Evolutionary conservation across 2,329 filamentous ascomycete genomes (phyloP).

Genomic region (Aspergillus puulaauensis): DNA sequence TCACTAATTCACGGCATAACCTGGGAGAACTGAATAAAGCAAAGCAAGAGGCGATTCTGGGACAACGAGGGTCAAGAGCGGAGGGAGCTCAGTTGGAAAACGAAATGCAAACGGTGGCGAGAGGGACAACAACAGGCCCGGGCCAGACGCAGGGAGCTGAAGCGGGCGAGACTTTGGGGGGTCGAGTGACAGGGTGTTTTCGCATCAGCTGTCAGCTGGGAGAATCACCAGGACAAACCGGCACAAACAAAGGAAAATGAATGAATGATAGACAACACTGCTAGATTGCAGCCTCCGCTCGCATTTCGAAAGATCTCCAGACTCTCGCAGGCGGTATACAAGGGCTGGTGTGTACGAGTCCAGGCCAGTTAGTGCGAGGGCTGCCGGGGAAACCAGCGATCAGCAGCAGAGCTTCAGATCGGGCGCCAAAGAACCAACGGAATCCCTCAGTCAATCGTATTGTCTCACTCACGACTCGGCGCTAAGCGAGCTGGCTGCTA

Average conservation of each 20-base stretch:
- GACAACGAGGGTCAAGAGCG: background rate
- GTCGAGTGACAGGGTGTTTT: slow-evolving; percentile 2
- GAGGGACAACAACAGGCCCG: background rate
- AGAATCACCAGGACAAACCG: slow-evolving; percentile 5
- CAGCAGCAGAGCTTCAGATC: slow-evolving; percentile 10
- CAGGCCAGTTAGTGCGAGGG: slow-evolving; percentile 10
- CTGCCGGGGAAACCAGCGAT: slow-evolving; percentile 18
- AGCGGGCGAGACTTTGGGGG: background rate
- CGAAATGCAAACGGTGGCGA: background rate
- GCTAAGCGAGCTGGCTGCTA: background rate
- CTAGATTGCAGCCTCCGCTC: background rate
- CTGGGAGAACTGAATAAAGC: background rate
- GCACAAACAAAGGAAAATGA: background rate
- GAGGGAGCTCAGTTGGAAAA: background rate
- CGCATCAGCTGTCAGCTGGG: slow-evolving; percentile 8
- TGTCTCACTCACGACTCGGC: background rate
- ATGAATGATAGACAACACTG: background rate
- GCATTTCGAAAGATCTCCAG: background rate
- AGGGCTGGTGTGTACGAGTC: slow-evolving; percentile 2
- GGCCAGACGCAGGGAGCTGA: slow-evolving; percentile 1
- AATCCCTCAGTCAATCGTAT: background rate
- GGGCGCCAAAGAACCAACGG: slow-evolving; percentile 11
- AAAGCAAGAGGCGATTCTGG: background rate
- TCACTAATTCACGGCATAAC: slow-evolving; percentile 9
- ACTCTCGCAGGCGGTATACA: background rate